Base-by-base conservation (phyloP, 805 yeast genomes). In the Monosporozyma aquatica region DNA sequence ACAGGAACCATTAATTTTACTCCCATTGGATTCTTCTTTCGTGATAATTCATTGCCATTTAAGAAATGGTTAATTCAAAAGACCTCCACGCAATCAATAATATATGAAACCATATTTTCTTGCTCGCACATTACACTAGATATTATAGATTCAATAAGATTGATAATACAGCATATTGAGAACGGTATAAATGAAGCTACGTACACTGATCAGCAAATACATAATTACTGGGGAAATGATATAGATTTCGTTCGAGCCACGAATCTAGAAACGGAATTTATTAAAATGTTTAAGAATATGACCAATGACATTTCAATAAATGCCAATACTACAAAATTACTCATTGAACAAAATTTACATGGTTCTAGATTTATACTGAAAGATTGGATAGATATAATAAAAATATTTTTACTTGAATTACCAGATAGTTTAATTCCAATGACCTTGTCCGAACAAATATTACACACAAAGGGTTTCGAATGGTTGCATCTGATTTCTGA, bases 331-430 rank as follows among this genome's bases (percentile, higher is more conserved):
- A 15, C 45, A 6, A 21, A 28, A 13, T 4, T 2, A 13, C 27
- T 32, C 18, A 17, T 40, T n/a, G 40, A 38, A 9, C 15, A 32
- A 8, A 20, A 38, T 22, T 20, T 18, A 22, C 15, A 15, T 20
- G 37, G 32, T 3, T n/a, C 37, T 4, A 45, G 36, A 17, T 22
- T 38, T 23, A 21, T 45, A 3, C 18, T 47, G 0, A 38, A 33
- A 6, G 58, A 53, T 28, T 50, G 65, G 43, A 41, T 63, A 4
- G 68, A 70, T 41, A 62, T 75, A 15, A 59, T 77, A 44, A 77
- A 77, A 51, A 54, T 74, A 25, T 77, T 76, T 66, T 63, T 78
- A 25, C 59, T 78, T 58, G 84, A 78, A 50, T 56, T 78, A 29
- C 82, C 82, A 0, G 81, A 76, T 48, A 71, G 82, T 22, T 55